Base-by-base conservation (phyloP, 345 rosid genomes). In the Heritiera fomes region DNA sequence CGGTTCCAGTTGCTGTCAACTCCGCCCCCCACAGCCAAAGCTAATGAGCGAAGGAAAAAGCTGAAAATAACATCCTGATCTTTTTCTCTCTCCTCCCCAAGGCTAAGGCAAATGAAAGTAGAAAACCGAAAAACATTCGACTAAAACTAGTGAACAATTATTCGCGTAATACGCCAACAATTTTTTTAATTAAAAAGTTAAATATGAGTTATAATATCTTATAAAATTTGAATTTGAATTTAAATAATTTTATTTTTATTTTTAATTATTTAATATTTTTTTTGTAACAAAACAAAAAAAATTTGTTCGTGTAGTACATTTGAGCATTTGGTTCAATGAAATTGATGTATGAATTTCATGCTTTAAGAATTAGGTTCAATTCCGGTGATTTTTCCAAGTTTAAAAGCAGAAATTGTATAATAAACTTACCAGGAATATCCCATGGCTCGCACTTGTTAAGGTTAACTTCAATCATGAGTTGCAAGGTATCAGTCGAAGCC, bases 381-480 rank as follows among this genome's bases (percentile, higher is more conserved):
- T 38, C 40, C 40, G 3, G 40, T 38, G 6, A 40, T 40, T 40
- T 5, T 5, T 5, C 6, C 43, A 40, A 40, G 6, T 40, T 40
- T 40, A 40, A 40, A 40, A 23, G 0, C 30, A 8, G 7, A 1
- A 5, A 0, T 15, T 5, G 2, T 4, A 52, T 3, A 52, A 6
- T 18, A 55, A 68, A 83, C 86, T 75, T 50, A 95, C 99, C 94
- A 15, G 99, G 99, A 79, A 95, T 83, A 56, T 95, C 96, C 99
- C 99, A 95, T 66, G 99, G 99, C 73, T 95, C 99, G 50, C 89
- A 91, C 87, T 88, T 93, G 94, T 95, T 95, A 84, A 92, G 97
- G 81, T 95, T 94, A 67, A 95, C 98, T 38, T 90, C 93, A 41
- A 88, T 82, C 84, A 95, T 49, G 75, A 92, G 85, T 73, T 86